These are phyloP conservation scores for Phytophthora citricola DNA, from an alignment of 352 stramenopile genomes.

Conservation along the genomic window DNA sequence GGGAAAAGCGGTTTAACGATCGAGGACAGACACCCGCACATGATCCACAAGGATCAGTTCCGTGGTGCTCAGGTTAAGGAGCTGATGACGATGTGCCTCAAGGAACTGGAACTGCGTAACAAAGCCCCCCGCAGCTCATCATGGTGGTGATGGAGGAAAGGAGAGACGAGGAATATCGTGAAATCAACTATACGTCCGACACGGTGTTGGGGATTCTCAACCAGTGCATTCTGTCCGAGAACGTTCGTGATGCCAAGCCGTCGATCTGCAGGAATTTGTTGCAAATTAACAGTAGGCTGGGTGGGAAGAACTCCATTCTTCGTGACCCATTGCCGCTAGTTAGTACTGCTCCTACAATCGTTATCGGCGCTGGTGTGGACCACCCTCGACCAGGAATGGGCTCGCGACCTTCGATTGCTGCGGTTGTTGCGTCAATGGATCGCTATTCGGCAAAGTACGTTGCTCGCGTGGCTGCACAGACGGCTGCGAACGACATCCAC, in stretches of 20 bases:
- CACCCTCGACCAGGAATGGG: constrained; percentile 62
- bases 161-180: constrained; percentile 47
- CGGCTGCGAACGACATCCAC: constrained; percentile 53
- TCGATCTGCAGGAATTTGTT: constrained; percentile 75
- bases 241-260: constrained; percentile 44
- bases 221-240: constrained; percentile 63
- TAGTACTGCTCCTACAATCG: constrained; percentile 63
- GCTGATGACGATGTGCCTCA: constrained; percentile 58
- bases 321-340: constrained; percentile 52
- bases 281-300: constrained; percentile 81
- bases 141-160: constrained; percentile 57
- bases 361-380: constrained; percentile 83
- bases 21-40: constrained; percentile 35
- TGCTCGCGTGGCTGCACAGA: constrained; percentile 59
- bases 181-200: constrained; percentile 66
- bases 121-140: constrained; percentile 45
- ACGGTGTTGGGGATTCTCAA: constrained; percentile 64
- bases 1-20: constrained; percentile 46
- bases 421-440: constrained; percentile 82
- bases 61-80: constrained; percentile 53
- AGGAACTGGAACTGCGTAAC: constrained; percentile 30
- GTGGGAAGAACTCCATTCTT: constrained; percentile 68
- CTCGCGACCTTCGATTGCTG: constrained; percentile 65
- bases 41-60: constrained; percentile 45
- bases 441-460: constrained; percentile 58